Evolutionary conservation across 2,329 filamentous ascomycete species (phyloP), one percentile per base, ranked within the genome.

Genomic region (Sarocladium oryzae): DNA sequence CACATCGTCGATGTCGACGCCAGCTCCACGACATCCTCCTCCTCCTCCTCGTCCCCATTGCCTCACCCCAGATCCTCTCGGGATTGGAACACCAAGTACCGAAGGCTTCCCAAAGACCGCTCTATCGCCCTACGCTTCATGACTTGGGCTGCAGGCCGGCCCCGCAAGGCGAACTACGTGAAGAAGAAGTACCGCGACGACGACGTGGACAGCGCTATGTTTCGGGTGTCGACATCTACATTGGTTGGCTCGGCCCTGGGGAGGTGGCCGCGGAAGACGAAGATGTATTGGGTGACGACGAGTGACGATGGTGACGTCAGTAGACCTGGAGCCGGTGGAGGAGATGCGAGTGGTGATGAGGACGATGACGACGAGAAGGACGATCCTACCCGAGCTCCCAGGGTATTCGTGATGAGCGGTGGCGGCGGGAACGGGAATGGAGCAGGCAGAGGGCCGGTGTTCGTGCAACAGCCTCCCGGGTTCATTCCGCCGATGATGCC

Each of bases 151-250:
- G 59, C 60, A 8, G 62, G 62, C 18, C 57, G 56, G 16, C 62
- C 62, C 2, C 52, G 54, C 2, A 54, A 56, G 26, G 58, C 60
- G 3, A 59, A 56, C 4, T 56, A 52, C 2, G 52, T 62, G 37
- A 62, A 58, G 56, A 64, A 62, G 56, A 63, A 56, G 51, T 59
- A 57, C 2, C 55, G 61, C 26, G 61, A 64, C 18, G 40, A 48
- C 4, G 26, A 48, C 4, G 16, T 15, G 23, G 40, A 33, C n/a
- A 8, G 24, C 26, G 43, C 20, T 6, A 11, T 48, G 43, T 48
- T 48, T 16, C 43, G 20, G 26, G 18, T 48, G 4, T 48, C 43
- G 20, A 48, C 43, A 9, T 7, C 28, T 4, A 32, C 43, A 15
- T n/a, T 48, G 24, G 20, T 32, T 6, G 28, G 26, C 7, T 48